phyloP scores from a whole-genome alignment of 2,329 filamentous ascomycete species.

The Colletotrichum ledebouriae region DNA sequence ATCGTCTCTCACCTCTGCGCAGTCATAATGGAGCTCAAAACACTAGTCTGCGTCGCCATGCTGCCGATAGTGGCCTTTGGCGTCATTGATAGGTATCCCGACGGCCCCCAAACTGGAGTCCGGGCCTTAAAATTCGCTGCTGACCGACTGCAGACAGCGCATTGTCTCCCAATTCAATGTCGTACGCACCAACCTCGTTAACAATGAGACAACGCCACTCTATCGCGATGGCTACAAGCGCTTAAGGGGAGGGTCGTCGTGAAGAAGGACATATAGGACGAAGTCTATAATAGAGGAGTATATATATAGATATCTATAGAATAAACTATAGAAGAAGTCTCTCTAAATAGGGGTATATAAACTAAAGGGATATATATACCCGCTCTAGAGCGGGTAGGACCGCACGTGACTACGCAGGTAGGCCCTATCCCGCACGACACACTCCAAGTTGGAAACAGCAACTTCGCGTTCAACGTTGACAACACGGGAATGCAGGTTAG shows the following conservation, averaged over 20 bases:
- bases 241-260: too few relatives aligned
- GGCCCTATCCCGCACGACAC: too few relatives aligned
- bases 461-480: slow-evolving; percentile 63
- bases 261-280: too few relatives aligned
- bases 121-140: neutral
- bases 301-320: too few relatives aligned
- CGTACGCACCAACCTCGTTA: slow-evolving; percentile 44
- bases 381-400: too few relatives aligned
- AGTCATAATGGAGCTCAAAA: neutral
- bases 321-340: too few relatives aligned
- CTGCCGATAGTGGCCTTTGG: slow-evolving; percentile 5
- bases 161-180: slow-evolving; percentile 46
- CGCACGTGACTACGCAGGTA: too few relatives aligned
- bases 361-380: too few relatives aligned
- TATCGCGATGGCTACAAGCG: too few relatives aligned
- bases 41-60: slow-evolving; percentile 2
- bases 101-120: neutral
- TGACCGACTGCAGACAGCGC: slow-evolving; percentile 35
- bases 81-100: slow-evolving; percentile 13
- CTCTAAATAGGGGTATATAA: too few relatives aligned
- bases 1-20: neutral
- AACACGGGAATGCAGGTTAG: slow-evolving; percentile 58
- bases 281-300: too few relatives aligned
- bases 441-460: slow-evolving; percentile 64
- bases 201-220: slow-evolving; percentile 62